Evolutionary conservation across 2,329 filamentous ascomycete genomes (phyloP).

Genomic region (Catunica adiposa): DNA sequence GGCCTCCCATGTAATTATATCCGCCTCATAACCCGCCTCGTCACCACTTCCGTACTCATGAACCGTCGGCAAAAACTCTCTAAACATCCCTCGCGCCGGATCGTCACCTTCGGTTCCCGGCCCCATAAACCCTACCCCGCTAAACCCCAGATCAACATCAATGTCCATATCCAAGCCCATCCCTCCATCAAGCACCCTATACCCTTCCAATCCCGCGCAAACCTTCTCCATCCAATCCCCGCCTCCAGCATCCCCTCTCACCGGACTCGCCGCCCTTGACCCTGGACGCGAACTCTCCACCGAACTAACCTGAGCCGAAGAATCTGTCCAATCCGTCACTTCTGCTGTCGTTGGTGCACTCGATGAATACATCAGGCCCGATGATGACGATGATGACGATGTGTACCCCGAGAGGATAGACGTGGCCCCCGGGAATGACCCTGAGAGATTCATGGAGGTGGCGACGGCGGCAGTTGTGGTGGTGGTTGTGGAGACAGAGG

Average conservation of each 20-base stretch:
- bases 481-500: not conserved
- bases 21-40: not conserved
- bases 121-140: not conserved
- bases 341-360: not conserved
- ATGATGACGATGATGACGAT: not conserved
- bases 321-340: not conserved
- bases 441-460: too few species aligned
- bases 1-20: not conserved
- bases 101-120: not conserved
- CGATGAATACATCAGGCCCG: not conserved
- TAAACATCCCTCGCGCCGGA: not conserved
- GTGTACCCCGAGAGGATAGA: not conserved
- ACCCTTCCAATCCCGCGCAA: not conserved
- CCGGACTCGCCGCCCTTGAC: not conserved
- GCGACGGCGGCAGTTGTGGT: too few species aligned
- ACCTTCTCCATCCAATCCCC: not conserved
- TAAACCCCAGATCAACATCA: not conserved
- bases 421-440: not conserved
- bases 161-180: not conserved
- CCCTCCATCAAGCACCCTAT: not conserved
- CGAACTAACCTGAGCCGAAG: not conserved
- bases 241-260: too few species aligned
- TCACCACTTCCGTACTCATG: not conserved
- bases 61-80: not conserved
- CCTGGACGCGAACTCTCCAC: not conserved